phyloP scores from a whole-genome alignment of 495 filamentous ascomycete genomes.

The Lasiosphaeris hirsuta region DNA sequence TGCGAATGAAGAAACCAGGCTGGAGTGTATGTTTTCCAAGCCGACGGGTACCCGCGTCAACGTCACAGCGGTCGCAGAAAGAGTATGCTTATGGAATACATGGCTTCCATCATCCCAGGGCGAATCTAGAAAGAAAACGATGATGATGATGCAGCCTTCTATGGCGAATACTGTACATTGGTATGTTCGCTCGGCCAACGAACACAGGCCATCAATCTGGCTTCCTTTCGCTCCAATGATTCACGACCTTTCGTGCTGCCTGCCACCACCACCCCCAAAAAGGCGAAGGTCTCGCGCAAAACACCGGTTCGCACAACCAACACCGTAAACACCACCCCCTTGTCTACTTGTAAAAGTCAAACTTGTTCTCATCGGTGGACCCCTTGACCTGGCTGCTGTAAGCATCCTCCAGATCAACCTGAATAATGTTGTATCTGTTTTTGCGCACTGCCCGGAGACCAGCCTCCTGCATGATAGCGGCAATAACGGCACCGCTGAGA shows the following conservation, averaged over 20 bases:
- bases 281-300: too few species aligned
- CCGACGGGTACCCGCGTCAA: not conserved
- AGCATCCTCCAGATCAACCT: slow-evolving; percentile 90
- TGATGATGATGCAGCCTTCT: not conserved
- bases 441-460: slow-evolving; percentile 93
- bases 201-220: not conserved
- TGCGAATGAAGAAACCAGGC: not conserved
- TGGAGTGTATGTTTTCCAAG: not conserved
- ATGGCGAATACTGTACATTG: slow-evolving; percentile 7
- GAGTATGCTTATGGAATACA: not conserved
- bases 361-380: slow-evolving; percentile 72
- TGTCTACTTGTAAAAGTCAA: slow-evolving; percentile 63
- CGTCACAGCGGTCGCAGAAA: not conserved
- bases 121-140: not conserved
- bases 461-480: slow-evolving; percentile 98
- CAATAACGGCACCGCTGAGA: slow-evolving; percentile 90
- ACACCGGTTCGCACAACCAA: too few species aligned
- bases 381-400: slow-evolving; percentile 95
- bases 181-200: not conserved
- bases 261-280: not conserved
- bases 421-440: slow-evolving; percentile 98
- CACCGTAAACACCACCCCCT: not conserved
- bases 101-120: not conserved
- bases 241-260: not conserved
- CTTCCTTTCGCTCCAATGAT: not conserved